Conservation (phyloP, 2,329 filamentous ascomycete species). For the Exophiala mesophila region DNA sequence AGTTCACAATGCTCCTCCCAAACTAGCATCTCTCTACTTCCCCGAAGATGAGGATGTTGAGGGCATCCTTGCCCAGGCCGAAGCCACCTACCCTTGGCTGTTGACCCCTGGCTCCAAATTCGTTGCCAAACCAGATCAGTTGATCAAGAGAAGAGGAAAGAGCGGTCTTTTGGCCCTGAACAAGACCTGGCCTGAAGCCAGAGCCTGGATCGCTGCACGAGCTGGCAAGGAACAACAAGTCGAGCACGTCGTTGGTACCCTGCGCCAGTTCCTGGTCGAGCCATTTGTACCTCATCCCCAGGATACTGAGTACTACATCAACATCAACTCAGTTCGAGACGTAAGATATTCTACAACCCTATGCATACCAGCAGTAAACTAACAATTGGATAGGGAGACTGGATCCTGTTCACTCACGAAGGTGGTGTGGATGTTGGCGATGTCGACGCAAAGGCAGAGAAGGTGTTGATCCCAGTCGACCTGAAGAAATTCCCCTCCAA, state of each 20-base stretch:
- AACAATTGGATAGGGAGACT: conserved; percentile 68
- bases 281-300: conserved; percentile 94
- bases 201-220: conserved; percentile 86
- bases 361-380: conserved; percentile 8
- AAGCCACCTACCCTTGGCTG: conserved; percentile 95
- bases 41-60: conserved; percentile 78
- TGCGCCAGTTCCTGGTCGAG: conserved; percentile 96
- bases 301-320: conserved; percentile 99
- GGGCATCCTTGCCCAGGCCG: conserved; percentile 86
- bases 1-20: conserved; percentile 88
- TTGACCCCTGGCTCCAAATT: conserved; percentile 79
- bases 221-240: conserved; percentile 91
- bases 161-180: conserved; percentile 93
- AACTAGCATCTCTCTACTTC: conserved; percentile 89
- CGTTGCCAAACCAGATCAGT: conserved; percentile 97
- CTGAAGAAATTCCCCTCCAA: conserved; percentile 93
- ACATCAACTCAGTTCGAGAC: conserved; percentile 99
- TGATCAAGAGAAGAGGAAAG: conserved; percentile 99
- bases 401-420: conserved; percentile 99
- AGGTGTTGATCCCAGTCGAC: conserved; percentile 95
- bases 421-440: conserved; percentile 99
- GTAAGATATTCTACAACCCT: conserved; percentile 56
- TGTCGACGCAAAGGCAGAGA: conserved; percentile 98
- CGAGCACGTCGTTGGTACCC: conserved; percentile 80
- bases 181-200: conserved; percentile 93